Conservation (phyloP, 2,329 filamentous ascomycete genomes). For the Rhinocladiella similis region DNA sequence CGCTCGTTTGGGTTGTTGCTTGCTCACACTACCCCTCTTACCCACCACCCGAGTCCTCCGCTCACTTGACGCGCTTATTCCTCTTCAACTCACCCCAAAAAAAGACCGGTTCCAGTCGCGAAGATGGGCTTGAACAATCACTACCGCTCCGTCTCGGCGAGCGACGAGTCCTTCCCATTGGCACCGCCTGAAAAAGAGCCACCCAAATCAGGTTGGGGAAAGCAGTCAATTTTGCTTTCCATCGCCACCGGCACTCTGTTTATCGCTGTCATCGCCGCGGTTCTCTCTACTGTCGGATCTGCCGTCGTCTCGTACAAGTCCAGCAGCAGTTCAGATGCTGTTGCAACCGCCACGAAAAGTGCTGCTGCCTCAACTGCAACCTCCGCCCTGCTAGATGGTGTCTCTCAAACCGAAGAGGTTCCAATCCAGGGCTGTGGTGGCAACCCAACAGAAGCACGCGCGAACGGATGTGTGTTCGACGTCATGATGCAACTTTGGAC, state of each 20-base stretch:
- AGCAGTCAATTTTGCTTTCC: slow-evolving; percentile 22
- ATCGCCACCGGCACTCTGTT: slow-evolving; percentile 24
- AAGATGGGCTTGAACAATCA: slow-evolving; percentile 22
- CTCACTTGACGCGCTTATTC: neutral
- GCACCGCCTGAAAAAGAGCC: slow-evolving; percentile 10
- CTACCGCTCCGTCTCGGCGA: slow-evolving; percentile 24
- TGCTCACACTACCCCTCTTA: neutral
- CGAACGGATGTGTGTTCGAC: slow-evolving; percentile 28
- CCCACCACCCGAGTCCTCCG: neutral
- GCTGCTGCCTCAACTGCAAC: slow-evolving; percentile 9
- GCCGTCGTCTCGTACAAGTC: slow-evolving; percentile 17
- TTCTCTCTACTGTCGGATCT: slow-evolving; percentile 22
- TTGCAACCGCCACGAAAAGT: slow-evolving; percentile 4
- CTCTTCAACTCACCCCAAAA: neutral
- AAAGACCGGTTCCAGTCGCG: neutral
- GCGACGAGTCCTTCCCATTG: slow-evolving; percentile 20
- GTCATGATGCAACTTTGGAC: slow-evolving; percentile 32
- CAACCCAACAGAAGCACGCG: slow-evolving; percentile 24
- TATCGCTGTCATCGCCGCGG: slow-evolving; percentile 21
- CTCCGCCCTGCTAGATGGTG: slow-evolving; percentile 11
- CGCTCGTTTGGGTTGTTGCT: neutral
- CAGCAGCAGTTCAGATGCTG: neutral
- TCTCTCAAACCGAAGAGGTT: slow-evolving; percentile 1
- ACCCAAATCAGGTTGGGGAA: slow-evolving; percentile 22
- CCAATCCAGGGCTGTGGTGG: slow-evolving; percentile 26